Evolutionary conservation across 441 rosid species (phyloP).

Genomic region (Aleurites moluccanus): DNA sequence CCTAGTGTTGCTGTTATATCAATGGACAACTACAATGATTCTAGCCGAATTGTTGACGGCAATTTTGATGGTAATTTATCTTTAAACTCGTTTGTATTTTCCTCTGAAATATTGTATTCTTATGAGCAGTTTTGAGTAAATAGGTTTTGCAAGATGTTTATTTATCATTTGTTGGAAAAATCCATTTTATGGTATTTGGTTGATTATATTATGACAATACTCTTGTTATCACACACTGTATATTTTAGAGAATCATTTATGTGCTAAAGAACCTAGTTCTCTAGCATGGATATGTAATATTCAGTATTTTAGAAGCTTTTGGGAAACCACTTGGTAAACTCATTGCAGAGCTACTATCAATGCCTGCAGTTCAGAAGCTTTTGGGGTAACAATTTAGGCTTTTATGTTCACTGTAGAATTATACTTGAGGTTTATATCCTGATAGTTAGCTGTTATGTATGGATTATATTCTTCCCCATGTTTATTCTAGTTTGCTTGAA

Average conservation of each 20-base stretch:
- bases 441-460: background rate
- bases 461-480: background rate
- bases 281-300: background rate
- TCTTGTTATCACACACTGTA: background rate
- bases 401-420: background rate
- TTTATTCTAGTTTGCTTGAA: background rate
- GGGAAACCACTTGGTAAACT: background rate
- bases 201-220: background rate
- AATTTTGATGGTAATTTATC: constrained; percentile 80
- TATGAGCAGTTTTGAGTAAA: background rate
- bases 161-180: background rate
- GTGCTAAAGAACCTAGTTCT: background rate
- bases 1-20: constrained; percentile 93
- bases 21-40: constrained; percentile 92
- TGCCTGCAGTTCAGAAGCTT: background rate
- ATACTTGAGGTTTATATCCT: background rate
- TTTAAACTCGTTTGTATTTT: constrained; percentile 16
- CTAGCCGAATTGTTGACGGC: constrained; percentile 89
- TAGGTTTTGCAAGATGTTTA: background rate
- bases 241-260: background rate
- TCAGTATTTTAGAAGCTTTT: background rate
- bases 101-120: background rate
- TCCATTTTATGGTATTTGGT: background rate
- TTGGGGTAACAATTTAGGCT: background rate
- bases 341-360: background rate